These are phyloP conservation scores for Dalbergia oliveri DNA, from an alignment of 306 rosid species.

Conservation along the genomic window DNA sequence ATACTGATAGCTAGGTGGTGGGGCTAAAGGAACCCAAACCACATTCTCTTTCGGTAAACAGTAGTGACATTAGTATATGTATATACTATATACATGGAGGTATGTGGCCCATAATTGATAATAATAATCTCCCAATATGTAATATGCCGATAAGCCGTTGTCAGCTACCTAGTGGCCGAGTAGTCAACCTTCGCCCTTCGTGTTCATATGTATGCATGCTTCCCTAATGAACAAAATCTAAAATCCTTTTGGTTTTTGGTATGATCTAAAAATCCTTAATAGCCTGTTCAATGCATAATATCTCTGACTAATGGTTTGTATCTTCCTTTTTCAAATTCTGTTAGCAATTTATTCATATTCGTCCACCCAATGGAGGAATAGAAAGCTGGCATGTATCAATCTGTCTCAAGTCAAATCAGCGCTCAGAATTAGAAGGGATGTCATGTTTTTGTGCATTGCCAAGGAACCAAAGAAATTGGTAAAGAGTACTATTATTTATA, in stretches of 20 bases:
- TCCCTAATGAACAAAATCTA: no score
- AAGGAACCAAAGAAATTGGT: background rate
- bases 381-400: constrained; percentile 13
- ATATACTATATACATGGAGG: background rate
- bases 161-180: no score
- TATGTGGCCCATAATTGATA: constrained; percentile 10
- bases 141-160: no score
- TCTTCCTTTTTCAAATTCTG: background rate
- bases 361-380: constrained; percentile 37
- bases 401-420: constrained; percentile 38
- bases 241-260: no score
- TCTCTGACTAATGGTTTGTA: background rate
- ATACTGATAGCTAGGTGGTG: constrained; percentile 37
- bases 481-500: no score
- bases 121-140: background rate
- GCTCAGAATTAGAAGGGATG: constrained; percentile 26
- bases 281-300: background rate
- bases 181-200: no score
- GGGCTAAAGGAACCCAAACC: constrained; percentile 27
- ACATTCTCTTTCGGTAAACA: constrained; percentile 6
- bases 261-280: background rate
- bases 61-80: background rate
- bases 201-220: no score
- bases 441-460: background rate
- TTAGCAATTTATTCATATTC: constrained; percentile 45